These are phyloP conservation scores for Larix sibirica DNA, from an alignment of 83 land plant genomes.

Conservation along the genomic window DNA sequence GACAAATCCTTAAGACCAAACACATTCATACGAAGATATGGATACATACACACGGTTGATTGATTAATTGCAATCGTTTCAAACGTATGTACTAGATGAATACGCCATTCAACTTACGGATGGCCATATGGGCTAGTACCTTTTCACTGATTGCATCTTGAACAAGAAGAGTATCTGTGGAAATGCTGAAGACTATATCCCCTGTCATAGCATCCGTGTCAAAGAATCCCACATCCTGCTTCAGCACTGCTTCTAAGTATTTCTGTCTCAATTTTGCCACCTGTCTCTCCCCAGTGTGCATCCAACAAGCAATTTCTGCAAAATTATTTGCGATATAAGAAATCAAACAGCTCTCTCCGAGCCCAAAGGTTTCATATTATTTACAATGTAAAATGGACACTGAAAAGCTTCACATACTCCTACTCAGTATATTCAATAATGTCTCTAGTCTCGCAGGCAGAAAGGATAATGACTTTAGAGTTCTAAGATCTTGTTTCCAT, in stretches of 20 bases:
- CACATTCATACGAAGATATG: background rate
- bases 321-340: background rate
- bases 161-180: slow-evolving; percentile 81
- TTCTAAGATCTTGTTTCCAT: too few species aligned
- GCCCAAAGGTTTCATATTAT: background rate
- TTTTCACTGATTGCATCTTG: slow-evolving; percentile 97
- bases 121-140: slow-evolving; percentile 29
- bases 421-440: too few species aligned
- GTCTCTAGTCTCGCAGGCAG: too few species aligned
- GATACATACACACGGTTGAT: background rate
- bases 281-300: slow-evolving; percentile 93
- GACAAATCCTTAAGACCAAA: background rate
- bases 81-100: too few species aligned
- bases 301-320: slow-evolving; percentile 91
- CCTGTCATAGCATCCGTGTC: slow-evolving; percentile 91
- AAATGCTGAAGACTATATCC: slow-evolving; percentile 78
- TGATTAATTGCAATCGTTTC: too few species aligned
- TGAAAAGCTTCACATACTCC: too few species aligned
- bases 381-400: too few species aligned
- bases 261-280: slow-evolving; percentile 50
- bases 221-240: slow-evolving; percentile 89
- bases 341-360: background rate
- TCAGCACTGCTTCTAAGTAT: slow-evolving; percentile 79
- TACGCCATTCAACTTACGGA: background rate
- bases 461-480: too few species aligned